A percentile compares a stretch with the other conserved stretches of the same genome.
phyloP scores from a whole-genome alignment of 441 rosid genomes.

The Viola pubescens region DNA sequence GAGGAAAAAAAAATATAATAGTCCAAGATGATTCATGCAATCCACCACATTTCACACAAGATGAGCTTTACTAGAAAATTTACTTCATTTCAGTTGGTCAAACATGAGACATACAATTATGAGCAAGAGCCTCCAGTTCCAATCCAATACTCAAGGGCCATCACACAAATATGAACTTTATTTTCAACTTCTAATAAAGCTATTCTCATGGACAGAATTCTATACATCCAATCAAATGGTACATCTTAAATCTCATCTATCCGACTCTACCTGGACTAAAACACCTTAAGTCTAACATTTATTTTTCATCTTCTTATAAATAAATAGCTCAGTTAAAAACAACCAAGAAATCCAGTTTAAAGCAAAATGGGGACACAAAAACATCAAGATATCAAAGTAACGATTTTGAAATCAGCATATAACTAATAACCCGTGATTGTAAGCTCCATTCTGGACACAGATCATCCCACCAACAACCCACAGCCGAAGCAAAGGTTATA shows the following conservation, averaged over 20 bases:
- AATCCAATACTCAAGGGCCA: background rate
- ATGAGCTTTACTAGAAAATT: background rate
- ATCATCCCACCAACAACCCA: slow-evolving; percentile 33
- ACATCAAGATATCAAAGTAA: too few species aligned
- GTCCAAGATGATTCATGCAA: background rate
- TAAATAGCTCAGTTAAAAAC: slow-evolving; percentile 13
- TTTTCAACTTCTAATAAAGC: background rate
- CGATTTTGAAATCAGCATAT: background rate
- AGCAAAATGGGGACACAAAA: background rate
- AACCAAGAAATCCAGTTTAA: background rate
- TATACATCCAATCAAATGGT: too few species aligned
- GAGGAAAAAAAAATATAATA: background rate
- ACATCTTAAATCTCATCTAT: too few species aligned
- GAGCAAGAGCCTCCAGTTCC: background rate
- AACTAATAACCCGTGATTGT: slow-evolving; percentile 3
- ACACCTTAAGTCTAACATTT: too few species aligned
- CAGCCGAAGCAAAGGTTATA: slow-evolving; percentile 7
- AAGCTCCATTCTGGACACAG: slow-evolving; percentile 22
- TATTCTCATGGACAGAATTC: background rate
- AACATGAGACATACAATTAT: background rate
- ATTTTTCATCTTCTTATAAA: background rate
- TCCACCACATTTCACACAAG: background rate
- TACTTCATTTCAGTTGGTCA: background rate
- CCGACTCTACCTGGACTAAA: too few species aligned
- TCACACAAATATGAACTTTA: background rate